A percentile compares a stretch with the other conserved stretches of the same genome.
These are phyloP conservation scores for Microsporum canis DNA, from an alignment of 2,329 filamentous ascomycete species.

Conservation along the genomic window DNA sequence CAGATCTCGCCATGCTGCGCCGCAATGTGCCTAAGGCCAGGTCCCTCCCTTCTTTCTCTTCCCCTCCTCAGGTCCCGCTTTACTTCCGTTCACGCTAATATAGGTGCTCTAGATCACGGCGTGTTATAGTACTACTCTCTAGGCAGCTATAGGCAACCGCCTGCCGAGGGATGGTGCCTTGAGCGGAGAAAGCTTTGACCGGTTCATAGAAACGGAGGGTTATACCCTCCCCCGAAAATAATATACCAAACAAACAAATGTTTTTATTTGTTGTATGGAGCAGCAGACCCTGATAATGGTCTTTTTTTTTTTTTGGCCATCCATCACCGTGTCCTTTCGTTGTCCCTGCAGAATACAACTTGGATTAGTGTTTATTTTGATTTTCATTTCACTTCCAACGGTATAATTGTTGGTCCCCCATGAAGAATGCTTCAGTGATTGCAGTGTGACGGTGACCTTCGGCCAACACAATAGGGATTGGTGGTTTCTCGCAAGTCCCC, in stretches of 20 bases:
- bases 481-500: background rate
- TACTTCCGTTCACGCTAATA: background rate
- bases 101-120: background rate
- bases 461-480: background rate
- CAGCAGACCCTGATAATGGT: background rate
- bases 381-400: background rate
- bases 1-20: background rate
- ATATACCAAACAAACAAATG: background rate
- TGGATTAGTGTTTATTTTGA: background rate
- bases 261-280: background rate
- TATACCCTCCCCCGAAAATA: background rate
- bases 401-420: background rate
- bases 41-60: background rate
- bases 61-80: background rate
- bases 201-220: background rate
- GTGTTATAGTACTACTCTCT: background rate
- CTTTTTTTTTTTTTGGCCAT: background rate
- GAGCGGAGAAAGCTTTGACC: background rate
- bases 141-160: background rate
- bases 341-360: background rate
- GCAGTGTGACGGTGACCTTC: background rate
- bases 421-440: background rate
- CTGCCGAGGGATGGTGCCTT: background rate
- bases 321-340: background rate
- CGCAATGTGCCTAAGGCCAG: background rate